Conservation (phyloP, 306 rosid genomes). For the Cicer yamashitae region DNA sequence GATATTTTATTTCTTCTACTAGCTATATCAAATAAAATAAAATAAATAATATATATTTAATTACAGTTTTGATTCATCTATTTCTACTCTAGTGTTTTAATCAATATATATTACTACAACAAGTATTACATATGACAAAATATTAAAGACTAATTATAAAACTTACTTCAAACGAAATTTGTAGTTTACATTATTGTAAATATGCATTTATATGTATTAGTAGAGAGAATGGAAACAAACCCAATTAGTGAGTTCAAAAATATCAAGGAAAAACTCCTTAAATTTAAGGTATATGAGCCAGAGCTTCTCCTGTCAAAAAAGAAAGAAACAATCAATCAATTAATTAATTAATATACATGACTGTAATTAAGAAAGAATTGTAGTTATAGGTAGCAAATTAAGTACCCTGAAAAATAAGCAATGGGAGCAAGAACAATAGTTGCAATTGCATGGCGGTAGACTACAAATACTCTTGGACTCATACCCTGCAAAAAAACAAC, state of each 20-base stretch:
- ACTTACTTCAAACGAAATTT: too few species aligned
- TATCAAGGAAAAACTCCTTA: slow-evolving; percentile 54
- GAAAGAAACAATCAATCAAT: not conserved
- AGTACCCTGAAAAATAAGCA: slow-evolving; percentile 56
- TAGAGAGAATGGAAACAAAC: slow-evolving; percentile 43
- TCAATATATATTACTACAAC: too few species aligned
- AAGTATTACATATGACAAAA: too few species aligned
- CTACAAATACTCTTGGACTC: slow-evolving; percentile 62
- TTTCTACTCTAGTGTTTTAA: too few species aligned
- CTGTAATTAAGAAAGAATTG: not conserved
- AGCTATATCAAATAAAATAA: too few species aligned
- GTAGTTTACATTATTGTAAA: not conserved
- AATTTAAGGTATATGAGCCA: slow-evolving; percentile 42
- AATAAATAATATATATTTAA: too few species aligned
- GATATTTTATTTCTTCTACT: too few species aligned
- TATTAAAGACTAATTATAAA: too few species aligned
- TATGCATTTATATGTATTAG: not conserved
- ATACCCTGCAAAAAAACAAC: slow-evolving; percentile 55
- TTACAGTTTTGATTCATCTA: too few species aligned
- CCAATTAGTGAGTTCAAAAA: slow-evolving; percentile 59
- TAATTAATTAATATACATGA: not conserved
- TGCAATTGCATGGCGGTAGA: slow-evolving; percentile 61
- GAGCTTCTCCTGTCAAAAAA: slow-evolving; percentile 50
- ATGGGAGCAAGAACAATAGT: slow-evolving; percentile 56
- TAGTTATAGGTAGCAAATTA: not conserved